phyloP scores from a whole-genome alignment of 345 rosid species.

The Citrus inodora region DNA sequence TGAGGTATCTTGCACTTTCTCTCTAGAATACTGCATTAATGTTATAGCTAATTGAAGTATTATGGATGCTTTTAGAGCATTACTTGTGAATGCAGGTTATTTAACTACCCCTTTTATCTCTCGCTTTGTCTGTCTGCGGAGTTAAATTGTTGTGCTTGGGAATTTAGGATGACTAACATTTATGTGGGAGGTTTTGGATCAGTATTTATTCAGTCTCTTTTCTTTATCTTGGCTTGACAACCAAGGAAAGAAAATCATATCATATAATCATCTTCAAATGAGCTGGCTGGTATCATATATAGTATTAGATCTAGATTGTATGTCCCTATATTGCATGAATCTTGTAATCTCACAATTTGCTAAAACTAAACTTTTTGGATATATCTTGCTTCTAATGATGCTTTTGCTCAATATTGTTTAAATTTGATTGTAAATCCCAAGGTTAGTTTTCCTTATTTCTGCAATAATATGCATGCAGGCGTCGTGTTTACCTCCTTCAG shows the following conservation, averaged over 20 bases:
- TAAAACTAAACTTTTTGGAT: background rate
- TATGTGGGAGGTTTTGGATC: background rate
- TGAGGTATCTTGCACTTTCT: conserved; percentile 49
- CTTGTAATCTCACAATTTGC: background rate
- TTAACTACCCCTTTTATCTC: background rate
- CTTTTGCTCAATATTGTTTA: background rate
- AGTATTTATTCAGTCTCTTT: background rate
- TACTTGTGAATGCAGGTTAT: background rate
- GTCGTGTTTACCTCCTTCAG: conserved; percentile 55
- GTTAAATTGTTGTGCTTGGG: background rate
- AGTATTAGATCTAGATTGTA: background rate
- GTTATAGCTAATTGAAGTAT: background rate
- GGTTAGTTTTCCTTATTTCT: background rate
- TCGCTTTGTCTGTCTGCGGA: background rate
- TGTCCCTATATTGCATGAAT: background rate
- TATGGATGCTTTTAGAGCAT: background rate
- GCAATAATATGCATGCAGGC: conserved; percentile 36
- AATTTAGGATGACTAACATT: background rate
- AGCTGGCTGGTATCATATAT: background rate
- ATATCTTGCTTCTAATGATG: background rate
- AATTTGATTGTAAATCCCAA: background rate
- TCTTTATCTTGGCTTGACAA: background rate
- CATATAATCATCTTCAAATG: background rate
- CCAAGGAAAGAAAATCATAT: background rate
- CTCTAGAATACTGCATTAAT: background rate